Percentiles rank a stretch among this genome's conserved stretches.
These are phyloP conservation scores for Microbotryum silenes-acaulis DNA, from an alignment of 1,284 basidiomycete species.

Conservation along the genomic window DNA sequence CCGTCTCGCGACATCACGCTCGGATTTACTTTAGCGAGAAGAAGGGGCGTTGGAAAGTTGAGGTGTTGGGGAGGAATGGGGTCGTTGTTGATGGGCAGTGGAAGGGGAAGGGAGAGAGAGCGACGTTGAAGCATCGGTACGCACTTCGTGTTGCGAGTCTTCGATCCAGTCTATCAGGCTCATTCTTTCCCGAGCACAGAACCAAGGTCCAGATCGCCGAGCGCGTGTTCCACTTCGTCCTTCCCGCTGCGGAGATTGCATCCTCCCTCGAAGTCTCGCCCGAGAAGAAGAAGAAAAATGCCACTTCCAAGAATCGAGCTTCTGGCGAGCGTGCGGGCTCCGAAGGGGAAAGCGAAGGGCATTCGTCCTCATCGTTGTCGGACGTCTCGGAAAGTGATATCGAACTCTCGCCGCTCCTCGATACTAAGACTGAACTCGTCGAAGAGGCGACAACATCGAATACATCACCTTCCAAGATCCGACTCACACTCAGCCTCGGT, in stretches of 20 bases:
- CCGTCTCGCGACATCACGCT: conserved; percentile 90
- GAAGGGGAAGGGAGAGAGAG: conserved; percentile 77
- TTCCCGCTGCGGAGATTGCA: conserved; percentile 15
- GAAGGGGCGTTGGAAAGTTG: conserved; percentile 65
- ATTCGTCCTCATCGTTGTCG: background rate
- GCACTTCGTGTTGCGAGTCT: conserved; percentile 34
- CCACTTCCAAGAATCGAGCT: background rate
- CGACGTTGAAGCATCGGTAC: conserved; percentile 71
- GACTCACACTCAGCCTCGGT: no score
- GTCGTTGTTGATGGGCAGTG: conserved; percentile 97
- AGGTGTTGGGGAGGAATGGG: conserved; percentile 88
- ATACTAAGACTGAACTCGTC: background rate
- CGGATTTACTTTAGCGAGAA: conserved; percentile 74
- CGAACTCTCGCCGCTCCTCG: conserved; percentile 4
- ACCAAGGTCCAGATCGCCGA: conserved; percentile 98
- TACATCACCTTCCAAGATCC: no score
- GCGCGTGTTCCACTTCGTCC: conserved; percentile 75
- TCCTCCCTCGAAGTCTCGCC: background rate
- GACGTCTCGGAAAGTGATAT: background rate
- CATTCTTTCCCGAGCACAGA: conserved; percentile 45
- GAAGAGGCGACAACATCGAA: no score
- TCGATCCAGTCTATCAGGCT: background rate
- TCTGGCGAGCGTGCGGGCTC: background rate
- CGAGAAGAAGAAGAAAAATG: background rate
- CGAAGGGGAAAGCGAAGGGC: background rate